Conservation (phyloP, 179 eudicot species). For the Heliamphora pulchella region DNA sequence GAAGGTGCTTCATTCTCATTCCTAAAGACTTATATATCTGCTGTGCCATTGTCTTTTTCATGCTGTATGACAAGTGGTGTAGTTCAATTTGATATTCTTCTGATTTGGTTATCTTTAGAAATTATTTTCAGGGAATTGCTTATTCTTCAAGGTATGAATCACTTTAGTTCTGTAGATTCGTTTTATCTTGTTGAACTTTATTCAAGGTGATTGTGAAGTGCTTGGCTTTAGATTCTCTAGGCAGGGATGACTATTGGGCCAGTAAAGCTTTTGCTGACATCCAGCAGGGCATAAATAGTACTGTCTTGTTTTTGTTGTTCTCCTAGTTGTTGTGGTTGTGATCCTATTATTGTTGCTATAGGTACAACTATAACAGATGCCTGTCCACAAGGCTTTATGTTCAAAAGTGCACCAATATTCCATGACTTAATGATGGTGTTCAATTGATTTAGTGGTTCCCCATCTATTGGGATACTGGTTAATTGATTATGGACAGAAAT, state of each 20-base stretch:
- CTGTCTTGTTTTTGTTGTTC: not conserved
- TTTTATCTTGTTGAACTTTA: constrained; percentile 5
- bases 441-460: not conserved
- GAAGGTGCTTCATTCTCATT: constrained; percentile 52
- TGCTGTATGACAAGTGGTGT: not conserved
- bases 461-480: not conserved
- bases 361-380: no score
- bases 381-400: no score
- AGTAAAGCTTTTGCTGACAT: not conserved
- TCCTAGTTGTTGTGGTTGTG: not conserved
- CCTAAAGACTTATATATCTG: not conserved
- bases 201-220: not conserved
- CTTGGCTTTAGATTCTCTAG: not conserved
- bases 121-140: not conserved
- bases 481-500: not conserved
- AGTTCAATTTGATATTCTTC: not conserved
- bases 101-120: not conserved
- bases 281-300: not conserved
- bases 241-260: not conserved
- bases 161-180: not conserved
- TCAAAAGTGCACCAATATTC: no score
- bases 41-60: not conserved
- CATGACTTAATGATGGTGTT: not conserved
- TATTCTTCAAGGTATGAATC: not conserved
- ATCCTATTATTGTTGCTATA: not conserved